phyloP scores from a whole-genome alignment of 495 filamentous ascomycete species.

The Lasiosphaeriaceae sp. region DNA sequence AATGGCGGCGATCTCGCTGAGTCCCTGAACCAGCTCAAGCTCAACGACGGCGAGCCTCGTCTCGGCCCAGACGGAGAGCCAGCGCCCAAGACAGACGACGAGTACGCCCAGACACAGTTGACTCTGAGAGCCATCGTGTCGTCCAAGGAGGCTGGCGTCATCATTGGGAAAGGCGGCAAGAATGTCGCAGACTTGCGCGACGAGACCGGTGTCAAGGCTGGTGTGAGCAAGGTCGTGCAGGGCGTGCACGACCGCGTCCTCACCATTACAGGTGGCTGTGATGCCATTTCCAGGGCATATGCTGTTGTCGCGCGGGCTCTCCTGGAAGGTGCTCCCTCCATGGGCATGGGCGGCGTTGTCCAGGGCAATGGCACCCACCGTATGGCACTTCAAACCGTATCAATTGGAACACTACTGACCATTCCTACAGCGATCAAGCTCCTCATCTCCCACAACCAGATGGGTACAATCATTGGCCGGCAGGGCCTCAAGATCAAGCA shows the following conservation, averaged over 20 bases:
- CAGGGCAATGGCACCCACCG: slow-evolving; percentile 86
- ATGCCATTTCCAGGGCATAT: slow-evolving; percentile 85
- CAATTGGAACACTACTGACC: slow-evolving; percentile 18
- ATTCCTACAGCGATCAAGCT: slow-evolving; percentile 75
- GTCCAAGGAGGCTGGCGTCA: slow-evolving; percentile 96
- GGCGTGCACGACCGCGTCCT: slow-evolving; percentile 96
- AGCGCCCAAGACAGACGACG: slow-evolving; percentile 84
- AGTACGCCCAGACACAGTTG: slow-evolving; percentile 85
- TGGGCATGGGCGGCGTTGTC: slow-evolving; percentile 90
- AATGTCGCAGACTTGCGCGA: slow-evolving; percentile 97
- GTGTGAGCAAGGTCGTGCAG: slow-evolving; percentile 96
- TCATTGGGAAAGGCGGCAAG: slow-evolving; percentile 97
- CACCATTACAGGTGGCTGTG: slow-evolving; percentile 85
- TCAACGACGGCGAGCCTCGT: slow-evolving; percentile 51
- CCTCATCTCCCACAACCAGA: slow-evolving; percentile 98
- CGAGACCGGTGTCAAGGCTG: slow-evolving; percentile 94
- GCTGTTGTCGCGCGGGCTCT: slow-evolving; percentile 87
- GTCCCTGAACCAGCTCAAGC: slow-evolving; percentile 42
- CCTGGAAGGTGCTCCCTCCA: slow-evolving; percentile 85
- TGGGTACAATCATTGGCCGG: slow-evolving; percentile 98
- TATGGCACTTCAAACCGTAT: slow-evolving; percentile 46
- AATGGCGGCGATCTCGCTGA: slow-evolving; percentile 49
- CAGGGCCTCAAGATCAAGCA: slow-evolving; percentile 98
- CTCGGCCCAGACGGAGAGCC: slow-evolving; percentile 64
- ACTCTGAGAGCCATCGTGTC: slow-evolving; percentile 97